Evolutionary conservation across 2,329 filamentous ascomycete genomes (phyloP).

Genomic region (Lachnellula occidentalis): DNA sequence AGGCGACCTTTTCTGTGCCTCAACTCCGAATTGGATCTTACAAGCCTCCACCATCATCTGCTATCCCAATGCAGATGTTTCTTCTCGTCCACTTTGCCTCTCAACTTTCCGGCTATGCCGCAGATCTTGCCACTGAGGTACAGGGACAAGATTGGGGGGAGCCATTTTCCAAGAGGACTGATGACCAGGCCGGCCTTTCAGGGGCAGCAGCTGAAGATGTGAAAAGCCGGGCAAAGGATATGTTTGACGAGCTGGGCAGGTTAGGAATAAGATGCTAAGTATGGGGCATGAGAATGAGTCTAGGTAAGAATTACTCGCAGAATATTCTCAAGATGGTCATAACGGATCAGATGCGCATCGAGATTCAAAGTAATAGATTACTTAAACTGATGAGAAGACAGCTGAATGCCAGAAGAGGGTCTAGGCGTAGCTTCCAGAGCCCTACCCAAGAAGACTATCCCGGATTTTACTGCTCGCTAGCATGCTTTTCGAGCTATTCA

Average conservation of each 20-base stretch:
- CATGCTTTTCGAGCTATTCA: no score
- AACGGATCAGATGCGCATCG: no score
- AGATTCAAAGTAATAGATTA: no score
- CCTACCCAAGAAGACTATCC: neutral
- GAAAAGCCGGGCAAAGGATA: slow-evolving; percentile 10
- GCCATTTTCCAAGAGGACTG: neutral
- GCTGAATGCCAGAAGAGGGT: no score
- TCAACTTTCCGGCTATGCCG: slow-evolving; percentile 15
- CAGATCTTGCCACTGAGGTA: slow-evolving; percentile 13
- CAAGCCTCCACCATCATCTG: slow-evolving; percentile 10
- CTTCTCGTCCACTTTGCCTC: slow-evolving; percentile 16
- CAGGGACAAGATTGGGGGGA: neutral
- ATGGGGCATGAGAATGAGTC: neutral
- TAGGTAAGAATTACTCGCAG: no score
- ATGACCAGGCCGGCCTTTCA: neutral
- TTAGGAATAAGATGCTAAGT: slow-evolving; percentile 1
- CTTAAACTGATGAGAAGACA: no score
- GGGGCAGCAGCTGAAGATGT: slow-evolving; percentile 15
- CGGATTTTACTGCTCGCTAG: slow-evolving; percentile 32
- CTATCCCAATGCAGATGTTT: slow-evolving; percentile 19
- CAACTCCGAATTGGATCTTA: slow-evolving; percentile 19
- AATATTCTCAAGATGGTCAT: no score
- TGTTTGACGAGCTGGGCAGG: slow-evolving; percentile 6
- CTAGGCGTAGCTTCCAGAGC: no score
- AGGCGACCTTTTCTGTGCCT: slow-evolving; percentile 2